phyloP scores from a whole-genome alignment of 371 early-diverging fungal genomes.

The Saksenaea oblongispora region DNA sequence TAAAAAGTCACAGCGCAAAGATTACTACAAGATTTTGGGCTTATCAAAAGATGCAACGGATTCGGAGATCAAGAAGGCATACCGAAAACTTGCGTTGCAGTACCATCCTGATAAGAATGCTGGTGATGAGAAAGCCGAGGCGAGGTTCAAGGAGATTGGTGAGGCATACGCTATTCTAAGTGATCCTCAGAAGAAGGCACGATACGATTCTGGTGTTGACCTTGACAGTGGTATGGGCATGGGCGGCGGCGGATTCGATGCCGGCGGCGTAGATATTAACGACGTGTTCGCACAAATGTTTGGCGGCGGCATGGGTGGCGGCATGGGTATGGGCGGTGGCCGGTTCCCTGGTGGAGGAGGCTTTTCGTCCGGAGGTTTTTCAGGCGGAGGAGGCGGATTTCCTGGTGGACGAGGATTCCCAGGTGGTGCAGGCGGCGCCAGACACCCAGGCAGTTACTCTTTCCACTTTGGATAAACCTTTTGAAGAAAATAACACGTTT shows the following conservation, averaged over 20 bases:
- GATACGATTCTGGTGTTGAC: constrained; percentile 81
- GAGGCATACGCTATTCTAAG: constrained; percentile 81
- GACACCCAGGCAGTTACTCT: constrained; percentile 38
- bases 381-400: constrained; percentile 28
- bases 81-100: constrained; percentile 79
- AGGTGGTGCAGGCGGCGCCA: constrained; percentile 41
- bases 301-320: constrained; percentile 41
- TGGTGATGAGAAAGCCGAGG: constrained; percentile 66
- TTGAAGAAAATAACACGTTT: neutral
- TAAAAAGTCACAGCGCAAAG: constrained; percentile 78
- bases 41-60: constrained; percentile 78
- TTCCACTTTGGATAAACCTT: constrained; percentile 55
- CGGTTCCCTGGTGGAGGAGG: constrained; percentile 34
- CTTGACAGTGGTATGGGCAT: constrained; percentile 67
- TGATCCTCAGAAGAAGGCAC: constrained; percentile 79
- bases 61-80: constrained; percentile 93
- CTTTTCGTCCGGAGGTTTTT: constrained; percentile 25
- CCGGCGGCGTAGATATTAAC: constrained; percentile 58
- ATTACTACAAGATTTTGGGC: constrained; percentile 94
- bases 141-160: constrained; percentile 82
- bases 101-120: constrained; percentile 88
- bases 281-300: constrained; percentile 72
- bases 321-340: constrained; percentile 37
- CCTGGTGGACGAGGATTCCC: constrained; percentile 34
- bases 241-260: constrained; percentile 51